A percentile compares a stretch with the other conserved stretches of the same genome.
These are phyloP conservation scores for Hanseniaspora taiwanica DNA, from an alignment of 805 yeast species.

Conservation along the genomic window DNA sequence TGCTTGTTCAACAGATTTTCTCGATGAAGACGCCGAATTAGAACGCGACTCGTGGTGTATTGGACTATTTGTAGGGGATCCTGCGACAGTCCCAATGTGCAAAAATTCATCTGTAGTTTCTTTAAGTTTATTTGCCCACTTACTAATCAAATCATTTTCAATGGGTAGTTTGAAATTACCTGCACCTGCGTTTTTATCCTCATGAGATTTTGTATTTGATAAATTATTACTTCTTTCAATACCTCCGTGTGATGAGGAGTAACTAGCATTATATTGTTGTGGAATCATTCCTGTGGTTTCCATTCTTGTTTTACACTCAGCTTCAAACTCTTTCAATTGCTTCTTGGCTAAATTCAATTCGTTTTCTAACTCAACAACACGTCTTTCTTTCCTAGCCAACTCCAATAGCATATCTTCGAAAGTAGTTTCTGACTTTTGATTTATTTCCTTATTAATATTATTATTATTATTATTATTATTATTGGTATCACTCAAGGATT, in stretches of 20 bases:
- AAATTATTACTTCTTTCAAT: background rate
- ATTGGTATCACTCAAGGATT: background rate
- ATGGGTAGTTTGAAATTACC: background rate
- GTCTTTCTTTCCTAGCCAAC: constrained; percentile 5
- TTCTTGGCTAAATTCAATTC: constrained; percentile 4
- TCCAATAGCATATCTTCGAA: constrained; percentile 5
- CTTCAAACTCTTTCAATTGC: constrained; percentile 5
- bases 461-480: background rate
- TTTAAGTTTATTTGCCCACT: constrained; percentile 5
- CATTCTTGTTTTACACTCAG: constrained; percentile 2
- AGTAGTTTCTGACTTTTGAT: background rate
- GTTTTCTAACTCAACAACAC: constrained; percentile 3
- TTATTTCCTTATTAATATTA: background rate
- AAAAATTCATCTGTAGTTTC: constrained; percentile 6
- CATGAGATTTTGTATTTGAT: background rate
- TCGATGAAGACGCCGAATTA: too few relatives aligned
- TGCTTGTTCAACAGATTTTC: too few relatives aligned
- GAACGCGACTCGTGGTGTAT: too few relatives aligned
- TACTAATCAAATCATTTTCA: constrained; percentile 1
- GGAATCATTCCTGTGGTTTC: background rate
- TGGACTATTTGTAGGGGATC: background rate
- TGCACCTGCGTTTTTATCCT: constrained; percentile 2
- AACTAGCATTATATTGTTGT: too few relatives aligned
- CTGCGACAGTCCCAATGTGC: background rate
- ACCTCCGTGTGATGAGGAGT: background rate